A percentile compares a stretch with the other conserved stretches of the same genome.
Conservation (phyloP, 1,284 basidiomycete genomes). For the Puccinia horiana region DNA sequence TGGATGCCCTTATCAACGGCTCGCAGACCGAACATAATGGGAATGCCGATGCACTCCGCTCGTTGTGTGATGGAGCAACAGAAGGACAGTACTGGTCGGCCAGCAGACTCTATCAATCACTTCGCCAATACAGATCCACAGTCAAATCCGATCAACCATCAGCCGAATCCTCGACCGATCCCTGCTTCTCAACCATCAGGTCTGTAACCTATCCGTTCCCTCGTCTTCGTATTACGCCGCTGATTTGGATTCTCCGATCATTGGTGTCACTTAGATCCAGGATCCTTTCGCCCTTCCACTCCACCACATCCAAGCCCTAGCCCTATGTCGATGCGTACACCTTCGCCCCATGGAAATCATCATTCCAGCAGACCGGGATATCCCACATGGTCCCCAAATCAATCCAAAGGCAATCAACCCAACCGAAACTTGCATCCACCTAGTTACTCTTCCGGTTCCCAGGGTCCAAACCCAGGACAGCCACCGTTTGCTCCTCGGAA, state of each 20-base stretch:
- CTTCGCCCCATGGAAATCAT: background rate
- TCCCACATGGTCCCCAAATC: background rate
- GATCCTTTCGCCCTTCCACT: background rate
- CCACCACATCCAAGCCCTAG: background rate
- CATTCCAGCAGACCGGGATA: background rate
- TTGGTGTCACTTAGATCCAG: background rate
- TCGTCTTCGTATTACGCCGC: background rate
- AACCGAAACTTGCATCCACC: background rate
- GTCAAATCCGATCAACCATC: background rate
- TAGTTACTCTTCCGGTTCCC: background rate
- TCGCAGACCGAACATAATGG: background rate
- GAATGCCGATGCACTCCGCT: background rate
- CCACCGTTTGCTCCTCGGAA: background rate
- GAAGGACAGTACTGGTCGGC: background rate
- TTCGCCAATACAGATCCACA: background rate
- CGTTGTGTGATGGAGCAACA: background rate
- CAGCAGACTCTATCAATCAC: background rate
- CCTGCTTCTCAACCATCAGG: background rate
- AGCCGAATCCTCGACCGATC: background rate
- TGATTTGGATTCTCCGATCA: background rate
- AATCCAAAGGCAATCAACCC: background rate
- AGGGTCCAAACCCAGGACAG: constrained; percentile 4
- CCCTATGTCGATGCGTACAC: background rate
- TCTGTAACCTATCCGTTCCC: background rate
- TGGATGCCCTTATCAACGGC: background rate